Base-by-base conservation (phyloP, 169 alveolate species). In the Neospora caninum region DNA sequence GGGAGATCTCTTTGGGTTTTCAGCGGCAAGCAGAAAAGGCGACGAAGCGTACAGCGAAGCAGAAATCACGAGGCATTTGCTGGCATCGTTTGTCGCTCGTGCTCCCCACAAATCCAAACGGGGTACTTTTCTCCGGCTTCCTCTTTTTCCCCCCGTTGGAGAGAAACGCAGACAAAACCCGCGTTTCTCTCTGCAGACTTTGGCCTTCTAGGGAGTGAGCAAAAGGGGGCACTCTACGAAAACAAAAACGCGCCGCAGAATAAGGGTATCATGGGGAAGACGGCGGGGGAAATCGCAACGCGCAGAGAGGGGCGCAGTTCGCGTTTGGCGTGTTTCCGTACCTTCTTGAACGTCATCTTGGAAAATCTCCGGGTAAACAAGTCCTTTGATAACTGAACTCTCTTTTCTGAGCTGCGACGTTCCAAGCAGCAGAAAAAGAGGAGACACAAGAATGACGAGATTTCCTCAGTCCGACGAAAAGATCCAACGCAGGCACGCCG, bases 311-410 rank as follows among this genome's bases (percentile, higher is more conserved):
- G 25, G 34, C 34, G n/a, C 73, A 27, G 1, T 64, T 64, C n/a
- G 25, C 73, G 73, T 7, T 64, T 64, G 7, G 4, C 73, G 34
- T 29, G 31, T 7, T 64, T 7, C 31, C 73, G 31, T 64, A 64
- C 73, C 73, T 64, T 64, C 73, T 64, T 64, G 73, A 64, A 64
- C 73, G 73, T 64, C 73, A 64, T 64, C n/a, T 64, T 64, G 73
- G 73, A 64, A 22, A 27, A 9, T 64, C n/a, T 27, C 73, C n/a
- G 25, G 73, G 73, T 27, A 27, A 7, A 64, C 7, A 16, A 64
- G 73, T 64, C 73, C 73, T 16, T 27, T 64, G 73, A 27, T 10
- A 27, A 64, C n/a, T 22, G n/a, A 64, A 64, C n/a, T 64, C 73
- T 64, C 58, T 49, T 49, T 64, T 22, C 73, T 64, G n/a, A 16